These are phyloP conservation scores for Hortiboletus flavorubellus DNA, from an alignment of 768 basidiomycete species.

Conservation along the genomic window DNA sequence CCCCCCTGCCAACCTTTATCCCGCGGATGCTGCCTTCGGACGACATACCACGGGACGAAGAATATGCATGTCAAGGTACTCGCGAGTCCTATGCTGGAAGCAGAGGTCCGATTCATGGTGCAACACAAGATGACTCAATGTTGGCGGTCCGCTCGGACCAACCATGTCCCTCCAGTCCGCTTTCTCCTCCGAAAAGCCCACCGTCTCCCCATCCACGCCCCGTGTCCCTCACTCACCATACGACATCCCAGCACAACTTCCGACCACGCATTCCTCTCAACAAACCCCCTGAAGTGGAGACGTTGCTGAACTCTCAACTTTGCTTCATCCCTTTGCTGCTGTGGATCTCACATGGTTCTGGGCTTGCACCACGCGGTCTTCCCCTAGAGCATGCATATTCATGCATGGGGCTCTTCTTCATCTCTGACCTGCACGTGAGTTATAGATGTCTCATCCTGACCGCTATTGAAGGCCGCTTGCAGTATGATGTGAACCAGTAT, in stretches of 20 bases:
- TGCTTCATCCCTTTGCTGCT: slow-evolving; percentile 39
- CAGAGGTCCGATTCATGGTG: not conserved
- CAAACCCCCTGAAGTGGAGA: slow-evolving; percentile 43
- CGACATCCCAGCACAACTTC: not conserved
- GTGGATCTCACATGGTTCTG: slow-evolving; percentile 35
- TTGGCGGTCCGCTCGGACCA: not conserved
- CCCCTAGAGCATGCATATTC: slow-evolving; percentile 38
- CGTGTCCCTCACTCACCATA: too few species aligned
- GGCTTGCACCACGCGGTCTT: slow-evolving; percentile 26
- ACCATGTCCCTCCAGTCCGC: not conserved
- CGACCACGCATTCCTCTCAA: slow-evolving; percentile 17
- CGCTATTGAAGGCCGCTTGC: slow-evolving; percentile 3
- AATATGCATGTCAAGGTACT: not conserved
- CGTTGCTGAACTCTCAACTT: slow-evolving; percentile 40
- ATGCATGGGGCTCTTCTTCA: slow-evolving; percentile 47
- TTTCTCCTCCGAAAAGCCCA: not conserved
- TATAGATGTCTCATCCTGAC: not conserved
- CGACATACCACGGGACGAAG: not conserved
- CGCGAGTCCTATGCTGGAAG: not conserved
- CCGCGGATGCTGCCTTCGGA: not conserved
- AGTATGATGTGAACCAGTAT: slow-evolving; percentile 14
- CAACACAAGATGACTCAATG: not conserved
- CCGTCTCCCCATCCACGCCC: not conserved
- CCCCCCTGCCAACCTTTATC: not conserved
- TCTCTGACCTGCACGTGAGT: slow-evolving; percentile 40